Evolutionary conservation across 2,329 filamentous ascomycete genomes (phyloP), one percentile per base, ranked within the genome.

Genomic region (Xylariaceae sp.): DNA sequence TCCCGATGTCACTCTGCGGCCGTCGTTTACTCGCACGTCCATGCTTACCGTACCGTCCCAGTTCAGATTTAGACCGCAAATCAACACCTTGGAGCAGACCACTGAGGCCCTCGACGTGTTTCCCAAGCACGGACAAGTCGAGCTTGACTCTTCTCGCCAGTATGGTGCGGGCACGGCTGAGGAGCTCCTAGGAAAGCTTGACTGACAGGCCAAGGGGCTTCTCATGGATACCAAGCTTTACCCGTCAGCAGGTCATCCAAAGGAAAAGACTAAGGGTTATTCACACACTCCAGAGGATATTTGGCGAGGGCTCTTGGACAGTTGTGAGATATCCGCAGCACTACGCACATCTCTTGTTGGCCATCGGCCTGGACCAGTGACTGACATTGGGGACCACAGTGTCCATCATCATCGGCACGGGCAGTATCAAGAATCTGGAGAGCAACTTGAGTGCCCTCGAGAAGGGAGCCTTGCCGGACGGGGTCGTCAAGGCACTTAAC

Each of bases 81-180:
- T 43, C 15, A 41, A 43, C 27, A 39, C 26, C 3, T 19, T 39
- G 10, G 41, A 43, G 21, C 32, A 43, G 21, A 33, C 39, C 9
- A n/a, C 72, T 37, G 65, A 67, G 40, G 72, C 72, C 33, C 65
- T 85, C 22, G 75, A 83, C 52, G 65, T 75, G 40, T 75, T 85
- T 51, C 76, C 82, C 52, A 61, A 65, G 17, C 67, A 75, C 47
- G 80, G 80, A 13, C 78, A 83, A 58, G 70, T 74, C 47, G 80
- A 86, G 48, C 56, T 86, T 32, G 40, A 45, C 52, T 84, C 80
- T 1, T 80, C 81, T 0, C 69, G 80, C 11, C 54, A 68, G 3
- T 86, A 86, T 43, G 65, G 80, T 27, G 68, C 60, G 19, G 80
- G 80, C 31, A 64, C 70, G 32, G 78, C 83, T 33, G 82, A 86